A percentile compares a stretch with the other conserved stretches of the same genome.
Conservation (phyloP, 257 asterid genomes). For the Solanum chmielewskii region DNA sequence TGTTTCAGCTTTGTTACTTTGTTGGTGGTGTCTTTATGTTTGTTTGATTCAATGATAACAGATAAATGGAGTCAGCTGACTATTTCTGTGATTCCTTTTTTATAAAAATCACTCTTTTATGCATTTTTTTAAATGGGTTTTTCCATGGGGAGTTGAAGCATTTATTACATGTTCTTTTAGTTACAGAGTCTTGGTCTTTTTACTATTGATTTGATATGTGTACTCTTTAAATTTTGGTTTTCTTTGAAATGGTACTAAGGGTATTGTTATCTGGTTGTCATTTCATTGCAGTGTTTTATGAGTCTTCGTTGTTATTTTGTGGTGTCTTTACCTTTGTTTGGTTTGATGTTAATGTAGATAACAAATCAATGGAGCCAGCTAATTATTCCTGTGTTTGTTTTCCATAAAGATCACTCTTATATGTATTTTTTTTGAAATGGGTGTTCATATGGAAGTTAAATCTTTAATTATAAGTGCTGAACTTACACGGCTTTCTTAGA, state of each 20-base stretch:
- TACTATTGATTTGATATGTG: neutral
- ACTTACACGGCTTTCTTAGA: neutral
- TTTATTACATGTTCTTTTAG: neutral
- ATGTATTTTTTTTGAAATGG: neutral
- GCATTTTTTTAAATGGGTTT: neutral
- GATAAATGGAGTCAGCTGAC: neutral
- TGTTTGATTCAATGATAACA: neutral
- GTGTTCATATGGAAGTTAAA: neutral
- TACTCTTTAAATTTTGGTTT: neutral
- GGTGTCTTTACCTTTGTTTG: neutral
- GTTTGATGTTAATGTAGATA: neutral
- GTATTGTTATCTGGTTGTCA: neutral
- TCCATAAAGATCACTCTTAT: neutral
- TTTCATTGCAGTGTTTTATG: neutral
- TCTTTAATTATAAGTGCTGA: neutral
- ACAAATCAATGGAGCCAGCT: neutral
- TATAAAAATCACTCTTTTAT: neutral
- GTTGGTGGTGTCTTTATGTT: neutral
- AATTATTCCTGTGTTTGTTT: neutral
- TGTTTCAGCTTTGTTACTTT: neutral
- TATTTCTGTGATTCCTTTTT: neutral
- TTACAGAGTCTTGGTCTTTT: neutral
- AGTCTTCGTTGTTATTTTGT: neutral
- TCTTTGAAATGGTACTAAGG: neutral
- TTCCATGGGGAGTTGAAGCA: neutral